These are phyloP conservation scores for Fusarium falciforme DNA, from an alignment of 2,329 filamentous ascomycete species.

Conservation along the genomic window DNA sequence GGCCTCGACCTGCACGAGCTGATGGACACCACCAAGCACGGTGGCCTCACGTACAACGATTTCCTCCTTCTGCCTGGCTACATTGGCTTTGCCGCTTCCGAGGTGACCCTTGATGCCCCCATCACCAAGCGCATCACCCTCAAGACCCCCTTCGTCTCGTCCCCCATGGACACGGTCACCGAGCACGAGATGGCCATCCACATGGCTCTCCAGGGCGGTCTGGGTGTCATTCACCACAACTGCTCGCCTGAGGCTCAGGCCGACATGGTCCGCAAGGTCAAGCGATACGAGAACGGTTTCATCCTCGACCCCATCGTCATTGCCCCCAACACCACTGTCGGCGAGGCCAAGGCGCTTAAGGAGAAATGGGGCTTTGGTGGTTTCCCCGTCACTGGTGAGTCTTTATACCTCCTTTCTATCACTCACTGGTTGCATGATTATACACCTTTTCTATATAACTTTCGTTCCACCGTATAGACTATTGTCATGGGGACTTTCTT, in stretches of 20 bases:
- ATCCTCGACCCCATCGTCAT: slow-evolving; percentile 96
- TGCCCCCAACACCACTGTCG: slow-evolving; percentile 86
- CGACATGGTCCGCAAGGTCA: slow-evolving; percentile 99
- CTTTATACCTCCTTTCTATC: neutral
- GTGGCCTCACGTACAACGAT: slow-evolving; percentile 98
- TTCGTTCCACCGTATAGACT: slow-evolving; percentile 99
- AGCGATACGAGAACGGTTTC: slow-evolving; percentile 99
- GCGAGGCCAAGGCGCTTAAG: slow-evolving; percentile 91
- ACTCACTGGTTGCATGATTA: slow-evolving; percentile 75
- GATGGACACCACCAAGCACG: slow-evolving; percentile 90
- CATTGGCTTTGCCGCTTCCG: slow-evolving; percentile 95
- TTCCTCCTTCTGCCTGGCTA: slow-evolving; percentile 97
- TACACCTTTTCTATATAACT: slow-evolving; percentile 88
- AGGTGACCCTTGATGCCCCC: slow-evolving; percentile 88
- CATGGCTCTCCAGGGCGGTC: slow-evolving; percentile 88
- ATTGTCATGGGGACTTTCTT: slow-evolving; percentile 79
- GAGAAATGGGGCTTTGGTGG: slow-evolving; percentile 99
- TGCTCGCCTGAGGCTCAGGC: slow-evolving; percentile 97
- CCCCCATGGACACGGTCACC: slow-evolving; percentile 99
- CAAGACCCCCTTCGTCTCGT: slow-evolving; percentile 97
- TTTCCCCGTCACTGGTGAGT: slow-evolving; percentile 97
- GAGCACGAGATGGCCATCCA: slow-evolving; percentile 99
- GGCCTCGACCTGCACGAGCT: slow-evolving; percentile 88
- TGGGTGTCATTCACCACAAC: slow-evolving; percentile 99
- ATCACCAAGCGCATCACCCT: slow-evolving; percentile 95